Evolutionary conservation across 2,329 filamentous ascomycete genomes (phyloP), one percentile per base, ranked within the genome.

Genomic region (Colletotrichum filicis): DNA sequence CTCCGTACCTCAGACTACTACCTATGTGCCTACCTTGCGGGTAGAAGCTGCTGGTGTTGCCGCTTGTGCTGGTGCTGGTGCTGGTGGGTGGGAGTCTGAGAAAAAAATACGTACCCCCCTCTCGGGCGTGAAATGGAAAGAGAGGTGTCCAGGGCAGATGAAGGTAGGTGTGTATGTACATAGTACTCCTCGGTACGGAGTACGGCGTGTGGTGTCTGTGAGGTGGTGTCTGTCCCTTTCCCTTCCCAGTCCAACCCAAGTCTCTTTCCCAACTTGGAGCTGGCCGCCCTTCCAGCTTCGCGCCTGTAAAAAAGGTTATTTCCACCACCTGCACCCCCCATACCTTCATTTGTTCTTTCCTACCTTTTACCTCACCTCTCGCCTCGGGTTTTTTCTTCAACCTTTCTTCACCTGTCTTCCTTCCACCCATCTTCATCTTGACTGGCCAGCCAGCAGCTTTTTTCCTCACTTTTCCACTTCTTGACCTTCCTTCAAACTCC

Each of bases 271-370:
- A 68, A 58, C 76, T 76, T 76, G 74, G 71, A 80, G 79, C 78
- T 82, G 81, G 81, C 78, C 79, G 80, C 75, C 81, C 79, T 79
- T 78, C 80, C 80, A 82, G 80, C 80, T 82, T 81, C 32, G 76
- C 76, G 79, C 79, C 79, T 81, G 79, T 78, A 81, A 63, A 63
- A 72, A 83, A 82, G 81, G 81, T 83, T 82, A 78, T 79, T 82
- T 79, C 76, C 77, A 75, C 79, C 76, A 76, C 69, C 66, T 66
- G 60, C 75, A 76, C 74, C 68, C 73, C 75, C 71, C 68, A 74
- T 56, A 61, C 60, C 56, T 65, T 59, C 55, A 42, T 71, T 67
- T 60, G 16, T 52, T 53, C 52, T 58, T 61, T 56, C 55, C 61
- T 61, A 61, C 66, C 32, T 42, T 42, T 42, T 68, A 60, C 61